Conservation (phyloP, 2,329 filamentous ascomycete genomes). For the Fusarium sp. region DNA sequence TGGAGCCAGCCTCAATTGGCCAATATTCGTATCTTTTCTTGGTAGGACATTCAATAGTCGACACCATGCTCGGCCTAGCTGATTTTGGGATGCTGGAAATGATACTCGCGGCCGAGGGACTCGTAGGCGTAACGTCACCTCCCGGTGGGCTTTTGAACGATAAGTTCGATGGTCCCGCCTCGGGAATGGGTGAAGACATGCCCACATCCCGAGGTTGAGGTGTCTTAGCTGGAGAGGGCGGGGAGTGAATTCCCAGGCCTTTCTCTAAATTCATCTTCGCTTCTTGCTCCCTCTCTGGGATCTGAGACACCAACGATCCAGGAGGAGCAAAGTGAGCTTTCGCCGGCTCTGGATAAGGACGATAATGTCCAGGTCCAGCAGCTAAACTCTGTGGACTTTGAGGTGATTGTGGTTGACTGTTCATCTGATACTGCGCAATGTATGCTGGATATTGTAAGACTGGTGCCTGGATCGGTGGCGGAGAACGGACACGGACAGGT, state of each 20-base stretch:
- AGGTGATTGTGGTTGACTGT: background rate
- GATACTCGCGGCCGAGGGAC: background rate
- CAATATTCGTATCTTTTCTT: constrained; percentile 8
- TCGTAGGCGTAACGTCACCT: background rate
- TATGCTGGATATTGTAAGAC: background rate
- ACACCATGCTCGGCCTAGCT: background rate
- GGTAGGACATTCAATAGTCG: background rate
- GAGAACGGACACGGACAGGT: background rate
- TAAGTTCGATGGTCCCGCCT: background rate
- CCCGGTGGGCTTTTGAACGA: background rate
- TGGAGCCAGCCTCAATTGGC: constrained; percentile 13
- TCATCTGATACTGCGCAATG: background rate
- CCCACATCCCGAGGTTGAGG: background rate
- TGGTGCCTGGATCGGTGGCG: background rate
- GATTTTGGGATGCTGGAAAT: background rate
- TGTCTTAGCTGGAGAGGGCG: background rate
- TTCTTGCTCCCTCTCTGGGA: background rate
- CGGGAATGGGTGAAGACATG: background rate
- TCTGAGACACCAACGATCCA: background rate
- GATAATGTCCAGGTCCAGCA: background rate
- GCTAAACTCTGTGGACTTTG: background rate
- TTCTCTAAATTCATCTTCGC: background rate
- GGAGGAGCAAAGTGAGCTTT: background rate
- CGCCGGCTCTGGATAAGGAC: background rate
- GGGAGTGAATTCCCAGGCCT: background rate